A percentile compares a stretch with the other conserved stretches of the same genome.
phyloP scores from a whole-genome alignment of 495 filamentous ascomycete species.

The Letharia columbiana region DNA sequence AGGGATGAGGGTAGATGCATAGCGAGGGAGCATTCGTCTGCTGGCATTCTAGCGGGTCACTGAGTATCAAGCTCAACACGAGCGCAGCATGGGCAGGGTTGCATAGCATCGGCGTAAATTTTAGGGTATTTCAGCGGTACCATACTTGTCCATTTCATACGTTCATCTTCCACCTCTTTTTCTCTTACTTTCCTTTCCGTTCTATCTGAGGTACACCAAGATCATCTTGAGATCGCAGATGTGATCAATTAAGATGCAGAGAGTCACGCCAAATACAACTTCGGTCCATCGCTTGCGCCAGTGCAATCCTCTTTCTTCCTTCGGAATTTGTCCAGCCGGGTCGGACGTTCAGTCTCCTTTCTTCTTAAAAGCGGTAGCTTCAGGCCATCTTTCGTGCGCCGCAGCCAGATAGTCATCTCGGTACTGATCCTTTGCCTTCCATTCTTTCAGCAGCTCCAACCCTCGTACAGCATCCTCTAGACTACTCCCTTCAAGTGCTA shows the following conservation, averaged over 20 bases:
- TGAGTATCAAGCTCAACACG: not conserved
- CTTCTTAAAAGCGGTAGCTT: constrained; percentile 51
- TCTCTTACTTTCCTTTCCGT: not conserved
- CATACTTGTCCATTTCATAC: not conserved
- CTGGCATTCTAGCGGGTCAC: too few species aligned
- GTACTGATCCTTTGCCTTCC: constrained; percentile 46
- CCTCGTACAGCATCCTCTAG: constrained; percentile 54
- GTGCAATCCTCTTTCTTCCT: not conserved
- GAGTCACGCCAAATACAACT: not conserved
- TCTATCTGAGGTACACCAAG: not conserved
- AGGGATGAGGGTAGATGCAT: constrained; percentile 10
- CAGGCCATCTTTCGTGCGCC: constrained; percentile 63
- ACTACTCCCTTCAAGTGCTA: constrained; percentile 39
- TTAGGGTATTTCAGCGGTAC: not conserved
- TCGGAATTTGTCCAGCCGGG: not conserved
- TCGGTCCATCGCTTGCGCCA: not conserved
- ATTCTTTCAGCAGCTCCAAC: constrained; percentile 49
- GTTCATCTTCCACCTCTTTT: not conserved
- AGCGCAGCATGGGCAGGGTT: not conserved
- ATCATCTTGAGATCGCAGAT: not conserved
- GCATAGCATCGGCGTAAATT: not conserved
- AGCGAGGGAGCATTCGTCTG: not conserved
- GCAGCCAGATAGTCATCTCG: constrained; percentile 51
- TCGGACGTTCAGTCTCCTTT: not conserved
- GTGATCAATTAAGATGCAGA: not conserved